Evolutionary conservation across 495 filamentous ascomycete species (phyloP).

Genomic region (Collariella sp.): DNA sequence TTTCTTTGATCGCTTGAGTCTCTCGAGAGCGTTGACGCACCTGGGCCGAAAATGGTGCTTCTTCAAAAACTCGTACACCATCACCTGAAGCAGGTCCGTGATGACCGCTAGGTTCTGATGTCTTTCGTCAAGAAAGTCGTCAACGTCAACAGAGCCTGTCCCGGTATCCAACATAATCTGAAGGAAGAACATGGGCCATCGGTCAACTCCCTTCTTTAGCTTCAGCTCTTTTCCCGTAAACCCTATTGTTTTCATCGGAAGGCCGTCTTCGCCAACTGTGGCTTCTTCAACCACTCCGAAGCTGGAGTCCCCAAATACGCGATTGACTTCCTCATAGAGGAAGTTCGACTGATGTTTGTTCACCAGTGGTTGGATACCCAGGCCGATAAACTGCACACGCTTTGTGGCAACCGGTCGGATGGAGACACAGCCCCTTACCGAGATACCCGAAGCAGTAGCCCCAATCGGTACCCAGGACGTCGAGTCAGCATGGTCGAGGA

Average conservation of each 20-base stretch:
- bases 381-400: constrained; percentile 67
- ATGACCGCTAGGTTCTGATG: constrained; percentile 35
- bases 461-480: constrained; percentile 59
- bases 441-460: constrained; percentile 51
- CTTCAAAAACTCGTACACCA: constrained; percentile 59
- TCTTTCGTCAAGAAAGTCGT: constrained; percentile 33
- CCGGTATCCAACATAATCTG: constrained; percentile 46
- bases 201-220: constrained; percentile 59
- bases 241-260: constrained; percentile 29
- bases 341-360: constrained; percentile 50
- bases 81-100: constrained; percentile 52
- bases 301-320: constrained; percentile 63
- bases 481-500: constrained; percentile 44
- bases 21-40: constrained; percentile 17
- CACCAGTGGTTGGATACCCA: constrained; percentile 56
- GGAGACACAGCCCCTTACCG: constrained; percentile 60
- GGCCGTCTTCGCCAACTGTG: constrained; percentile 18
- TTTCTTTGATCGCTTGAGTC: constrained; percentile 7
- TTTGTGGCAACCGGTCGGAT: constrained; percentile 60
- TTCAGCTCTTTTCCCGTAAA: constrained; percentile 51
- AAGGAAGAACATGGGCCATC: constrained; percentile 88
- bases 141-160: constrained; percentile 6
- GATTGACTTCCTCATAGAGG: constrained; percentile 72
- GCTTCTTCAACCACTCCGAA: constrained; percentile 59
- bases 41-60: constrained; percentile 56